Base-by-base conservation (phyloP, 495 filamentous ascomycete genomes). In the Pyronema domesticum region DNA sequence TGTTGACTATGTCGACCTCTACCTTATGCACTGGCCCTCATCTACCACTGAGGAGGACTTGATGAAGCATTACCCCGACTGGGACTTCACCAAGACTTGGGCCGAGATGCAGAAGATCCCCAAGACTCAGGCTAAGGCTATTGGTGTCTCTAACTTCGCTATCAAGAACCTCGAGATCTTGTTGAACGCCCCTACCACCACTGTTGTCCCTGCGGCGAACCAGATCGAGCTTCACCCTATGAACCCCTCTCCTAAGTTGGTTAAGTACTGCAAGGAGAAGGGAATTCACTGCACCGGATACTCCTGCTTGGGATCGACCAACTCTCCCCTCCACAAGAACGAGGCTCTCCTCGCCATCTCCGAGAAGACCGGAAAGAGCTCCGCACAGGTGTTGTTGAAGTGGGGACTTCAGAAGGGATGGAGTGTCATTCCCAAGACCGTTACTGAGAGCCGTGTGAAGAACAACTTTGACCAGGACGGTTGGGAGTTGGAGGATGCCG, bases 221-320 rank as follows among this genome's bases (percentile, higher is more conserved):
- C 86, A 94, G 72, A 81, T 94, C 65, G 88, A 95, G 69, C 71
- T 89, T n/a, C 86, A 93, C 70, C 86, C 86, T 37, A 79, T 82
- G 69, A 80, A 81, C 70, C 83, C 80, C 7, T 82, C 79, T 0
- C 84, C 84, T 18, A 87, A 88, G 71, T 75, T 91, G 36, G 73
- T 89, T 33, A 80, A 80, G 39, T 89, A 82, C 69, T 77, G 76
- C 72, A 73, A 69, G 15, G 70, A 71, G 43, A 82, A 82, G 70
- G 78, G 77, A 52, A 85, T 86, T 62, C 79, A 83, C 70, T 72
- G 67, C 51, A 81, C 80, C 0, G 80, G 73, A 13, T 85, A 85
- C 69, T 81, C 77, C 1, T 81, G 79, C 62, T 70, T 85, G 4
- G 82, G 81, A 46, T 72, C 71, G 63, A 69, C 65, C 46, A 60